Evolutionary conservation across 2,329 filamentous ascomycete species (phyloP).

Genomic region (Shiraia bambusicola): DNA sequence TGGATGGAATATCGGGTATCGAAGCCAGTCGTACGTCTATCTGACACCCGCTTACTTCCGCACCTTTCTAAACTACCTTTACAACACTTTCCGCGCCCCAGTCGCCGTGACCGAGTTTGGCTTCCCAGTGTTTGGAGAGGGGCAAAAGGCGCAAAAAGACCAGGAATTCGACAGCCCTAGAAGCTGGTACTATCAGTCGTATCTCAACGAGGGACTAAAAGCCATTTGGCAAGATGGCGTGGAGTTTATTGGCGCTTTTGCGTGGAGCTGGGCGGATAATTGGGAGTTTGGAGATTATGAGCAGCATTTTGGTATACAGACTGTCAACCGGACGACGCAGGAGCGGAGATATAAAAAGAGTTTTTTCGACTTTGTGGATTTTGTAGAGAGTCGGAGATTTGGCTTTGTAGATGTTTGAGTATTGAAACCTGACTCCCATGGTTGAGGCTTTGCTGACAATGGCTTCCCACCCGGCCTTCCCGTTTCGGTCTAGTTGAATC

Average conservation of each 20-base stretch:
- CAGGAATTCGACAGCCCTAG: constrained; percentile 58
- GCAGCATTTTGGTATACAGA: constrained; percentile 58
- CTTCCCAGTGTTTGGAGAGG: constrained; percentile 56
- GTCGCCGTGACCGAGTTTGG: constrained; percentile 59
- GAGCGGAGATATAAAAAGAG: constrained; percentile 58
- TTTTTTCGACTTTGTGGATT: constrained; percentile 60
- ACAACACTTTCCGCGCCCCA: constrained; percentile 58
- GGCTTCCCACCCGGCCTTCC: constrained; percentile 16
- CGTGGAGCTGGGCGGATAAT: constrained; percentile 57
- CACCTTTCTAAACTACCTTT: constrained; percentile 58
- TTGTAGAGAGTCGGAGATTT: constrained; percentile 42
- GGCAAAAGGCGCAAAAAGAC: constrained; percentile 48
- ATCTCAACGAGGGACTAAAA: constrained; percentile 57
- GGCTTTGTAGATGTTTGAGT: constrained; percentile 2
- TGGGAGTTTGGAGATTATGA: constrained; percentile 58
- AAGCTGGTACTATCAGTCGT: constrained; percentile 58
- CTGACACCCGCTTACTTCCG: constrained; percentile 61
- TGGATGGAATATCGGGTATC: constrained; percentile 62
- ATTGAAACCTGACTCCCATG: constrained; percentile 2
- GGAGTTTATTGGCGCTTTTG: constrained; percentile 55
- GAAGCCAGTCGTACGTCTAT: constrained; percentile 59
- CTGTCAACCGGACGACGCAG: constrained; percentile 56
- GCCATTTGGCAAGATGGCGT: constrained; percentile 60
- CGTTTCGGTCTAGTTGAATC: constrained; percentile 15
- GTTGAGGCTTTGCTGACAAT: not conserved